Base-by-base conservation (phyloP, 2,329 filamentous ascomycete species). In the Nothophoma quercina region DNA sequence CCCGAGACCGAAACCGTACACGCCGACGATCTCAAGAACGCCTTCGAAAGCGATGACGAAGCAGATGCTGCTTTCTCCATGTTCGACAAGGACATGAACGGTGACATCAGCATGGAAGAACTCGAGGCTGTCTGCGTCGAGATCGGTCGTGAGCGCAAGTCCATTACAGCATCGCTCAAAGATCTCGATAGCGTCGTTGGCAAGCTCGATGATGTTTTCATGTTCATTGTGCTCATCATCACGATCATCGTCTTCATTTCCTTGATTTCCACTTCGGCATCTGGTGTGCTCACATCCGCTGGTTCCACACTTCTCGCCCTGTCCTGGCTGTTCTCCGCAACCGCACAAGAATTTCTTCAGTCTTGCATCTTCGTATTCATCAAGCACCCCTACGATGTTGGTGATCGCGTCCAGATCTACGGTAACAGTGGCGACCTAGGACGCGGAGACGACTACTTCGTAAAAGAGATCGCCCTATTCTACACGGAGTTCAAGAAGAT, bases 401-500 rank as follows among this genome's bases (percentile, higher is more conserved):
- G 93, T 46, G 93, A 98, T 72, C 88, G 93, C 65, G 91, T 98
- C 6, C 91, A 89, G 1, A 85, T 98, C 16, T 97, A 97, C 67
- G 93, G 93, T 46, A 96, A 92, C 65, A 91, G 91, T 0, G 93
- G 93, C 55, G 83, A 87, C n/a, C 72, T 82, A 13, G 82, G 91
- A 68, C 85, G 83, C 28, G 93, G 93, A 36, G 93, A 97, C 64
- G 93, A 97, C 67, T 98, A 96, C 75, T 97, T 96, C 61, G 93
- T 98, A 46, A 96, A 96, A 47, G 91, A 96, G 69, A 96, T 98
- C 48, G 89, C 91, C 1, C 82, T 98, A 1, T 82, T 97, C 13
- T 98, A 95, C 72, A 98, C 93, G 12, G 93, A 97, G 69, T 97
- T 97, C 80, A 97, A 97, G 82, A 97, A 97, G 80, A 93, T 97